These are phyloP conservation scores for Citrus maxima DNA, from an alignment of 345 rosid species.

Conservation along the genomic window DNA sequence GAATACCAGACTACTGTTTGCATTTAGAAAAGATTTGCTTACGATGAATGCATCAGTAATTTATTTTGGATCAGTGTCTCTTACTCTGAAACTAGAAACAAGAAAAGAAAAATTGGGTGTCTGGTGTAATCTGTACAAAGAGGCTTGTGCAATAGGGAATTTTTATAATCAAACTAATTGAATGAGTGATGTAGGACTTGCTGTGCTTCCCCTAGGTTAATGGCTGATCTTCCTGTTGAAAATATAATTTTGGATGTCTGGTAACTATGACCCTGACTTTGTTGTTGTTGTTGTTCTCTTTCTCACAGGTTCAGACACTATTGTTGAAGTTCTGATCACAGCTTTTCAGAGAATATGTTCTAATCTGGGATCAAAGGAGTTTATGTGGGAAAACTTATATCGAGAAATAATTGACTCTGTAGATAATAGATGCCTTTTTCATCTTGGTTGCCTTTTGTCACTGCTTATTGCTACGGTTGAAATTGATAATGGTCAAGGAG, in stretches of 20 bases:
- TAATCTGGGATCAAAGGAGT: slow-evolving; percentile 50
- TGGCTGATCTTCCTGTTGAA: not conserved
- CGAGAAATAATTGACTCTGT: slow-evolving; percentile 39
- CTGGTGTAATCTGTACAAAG: not conserved
- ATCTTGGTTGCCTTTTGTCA: slow-evolving; percentile 48
- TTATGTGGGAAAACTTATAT: slow-evolving; percentile 57
- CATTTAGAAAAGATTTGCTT: not conserved
- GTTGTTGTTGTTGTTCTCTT: slow-evolving; percentile 14
- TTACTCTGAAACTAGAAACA: not conserved
- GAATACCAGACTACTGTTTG: not conserved
- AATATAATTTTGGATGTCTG: not conserved
- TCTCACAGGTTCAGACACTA: slow-evolving; percentile 49
- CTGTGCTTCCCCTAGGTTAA: not conserved
- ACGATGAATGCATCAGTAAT: not conserved
- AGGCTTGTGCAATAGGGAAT: not conserved
- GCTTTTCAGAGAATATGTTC: slow-evolving; percentile 58
- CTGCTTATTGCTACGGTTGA: slow-evolving; percentile 53
- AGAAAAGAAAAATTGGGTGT: not conserved
- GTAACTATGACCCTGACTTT: slow-evolving; percentile 8
- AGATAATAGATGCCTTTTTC: slow-evolving; percentile 24
- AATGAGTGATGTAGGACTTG: not conserved
- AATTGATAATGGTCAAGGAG: slow-evolving; percentile 35
- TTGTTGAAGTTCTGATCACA: slow-evolving; percentile 55
- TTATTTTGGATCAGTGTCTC: not conserved
- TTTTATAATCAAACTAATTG: not conserved